Base-by-base conservation (phyloP, 768 basidiomycete species). In the Mycena rosella region DNA sequence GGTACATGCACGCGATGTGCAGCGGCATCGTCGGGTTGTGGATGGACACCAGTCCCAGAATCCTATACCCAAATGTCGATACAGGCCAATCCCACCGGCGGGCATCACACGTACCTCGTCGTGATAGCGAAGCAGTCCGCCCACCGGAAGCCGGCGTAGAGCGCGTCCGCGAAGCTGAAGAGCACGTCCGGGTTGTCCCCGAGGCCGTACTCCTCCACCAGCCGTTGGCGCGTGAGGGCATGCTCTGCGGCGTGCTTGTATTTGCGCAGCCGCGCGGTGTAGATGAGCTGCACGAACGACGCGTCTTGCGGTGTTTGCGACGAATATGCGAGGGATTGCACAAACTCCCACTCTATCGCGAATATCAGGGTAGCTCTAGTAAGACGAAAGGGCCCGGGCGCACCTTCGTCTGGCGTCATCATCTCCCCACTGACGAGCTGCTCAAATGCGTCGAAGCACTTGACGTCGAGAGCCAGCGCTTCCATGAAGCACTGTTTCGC, bases 1-100 rank as follows among this genome's bases (percentile, higher is more conserved):
- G 97, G 76, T 96, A 94, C 95, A 99, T 97, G 86, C 97, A 98
- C 5, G 97, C 96, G 36, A 99, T 91, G 75, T 99, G 97, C 65
- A 99, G 77, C 0, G 96, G 96, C 81, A 99, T 91, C 1, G 97
- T 95, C 9, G 92, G 87, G 32, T 90, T 89, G 77, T 99, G 98
- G 45, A 95, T 89, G 1, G 92, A 86, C n/a, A 94, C 91, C 13
- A 94, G 83, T 18, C 89, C 87, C 48, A 98, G 83, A 63, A 99
- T 98, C 73, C 97, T 97, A 76, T 26, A 8, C 38, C 38, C 15
- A 32, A 38, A 27, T 62, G 34, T 58, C 14, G n/a, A 42, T 10
- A 54, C 17, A 6, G 14, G 14, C 38, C 9, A 18, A 40, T 40
- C n/a, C n/a, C n/a, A n/a, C n/a, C n/a, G n/a, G n/a, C n/a, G 17